These are phyloP conservation scores for Diaporthe velutina DNA, from an alignment of 2,329 filamentous ascomycete species.

Conservation along the genomic window DNA sequence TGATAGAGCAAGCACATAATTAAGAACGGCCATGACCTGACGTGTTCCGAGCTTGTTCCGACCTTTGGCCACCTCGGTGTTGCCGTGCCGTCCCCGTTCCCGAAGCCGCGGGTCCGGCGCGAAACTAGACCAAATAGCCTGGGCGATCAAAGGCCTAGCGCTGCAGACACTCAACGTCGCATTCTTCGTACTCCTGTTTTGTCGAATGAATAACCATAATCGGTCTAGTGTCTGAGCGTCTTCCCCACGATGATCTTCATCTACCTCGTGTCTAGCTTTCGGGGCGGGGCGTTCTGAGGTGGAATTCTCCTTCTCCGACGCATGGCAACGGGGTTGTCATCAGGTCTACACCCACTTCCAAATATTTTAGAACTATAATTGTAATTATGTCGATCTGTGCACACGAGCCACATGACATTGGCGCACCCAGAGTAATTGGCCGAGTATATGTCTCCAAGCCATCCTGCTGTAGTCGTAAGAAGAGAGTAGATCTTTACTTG, in stretches of 20 bases:
- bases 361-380: not conserved
- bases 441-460: not conserved
- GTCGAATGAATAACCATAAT: not conserved
- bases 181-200: not conserved
- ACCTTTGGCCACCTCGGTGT: not conserved
- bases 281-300: too few species aligned
- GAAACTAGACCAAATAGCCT: not conserved
- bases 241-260: not conserved
- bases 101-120: not conserved
- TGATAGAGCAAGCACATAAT: too few species aligned
- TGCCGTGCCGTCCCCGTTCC: too few species aligned
- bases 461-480: not conserved
- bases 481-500: not conserved
- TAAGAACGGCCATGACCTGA: too few species aligned
- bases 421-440: not conserved
- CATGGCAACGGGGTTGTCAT: not conserved
- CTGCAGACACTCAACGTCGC: not conserved
- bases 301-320: not conserved
- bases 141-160: not conserved
- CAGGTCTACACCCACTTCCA: not conserved
- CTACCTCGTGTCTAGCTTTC: not conserved
- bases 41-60: too few species aligned
- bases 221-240: not conserved
- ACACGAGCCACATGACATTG: not conserved
- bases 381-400: not conserved